A percentile compares a stretch with the other conserved stretches of the same genome.
phyloP scores from a whole-genome alignment of 768 basidiomycete genomes.

The Heimioporus sp. region DNA sequence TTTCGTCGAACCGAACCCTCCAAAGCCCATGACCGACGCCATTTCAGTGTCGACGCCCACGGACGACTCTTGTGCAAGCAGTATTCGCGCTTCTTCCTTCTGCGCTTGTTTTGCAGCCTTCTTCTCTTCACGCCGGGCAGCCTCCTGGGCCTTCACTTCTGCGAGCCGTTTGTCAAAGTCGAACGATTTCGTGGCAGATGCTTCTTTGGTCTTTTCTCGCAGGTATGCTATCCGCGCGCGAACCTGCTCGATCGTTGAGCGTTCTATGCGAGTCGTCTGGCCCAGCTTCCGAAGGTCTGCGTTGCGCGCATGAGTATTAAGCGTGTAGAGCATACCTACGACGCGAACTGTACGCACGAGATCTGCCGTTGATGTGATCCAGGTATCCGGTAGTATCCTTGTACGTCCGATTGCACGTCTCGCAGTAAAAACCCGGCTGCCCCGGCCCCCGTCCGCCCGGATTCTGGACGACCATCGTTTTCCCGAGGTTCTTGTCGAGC shows the following conservation, averaged over 20 bases:
- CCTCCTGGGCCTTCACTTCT: slow-evolving; percentile 76
- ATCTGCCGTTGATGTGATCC: slow-evolving; percentile 93
- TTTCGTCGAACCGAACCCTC: slow-evolving; percentile 85
- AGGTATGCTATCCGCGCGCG: slow-evolving; percentile 85
- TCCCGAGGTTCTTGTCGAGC: slow-evolving; percentile 91
- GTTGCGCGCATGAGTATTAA: background rate
- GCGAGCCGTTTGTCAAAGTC: slow-evolving; percentile 91
- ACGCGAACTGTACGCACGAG: slow-evolving; percentile 59
- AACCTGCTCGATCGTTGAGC: slow-evolving; percentile 92
- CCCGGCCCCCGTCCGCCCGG: slow-evolving; percentile 81
- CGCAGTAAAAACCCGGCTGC: slow-evolving; percentile 93
- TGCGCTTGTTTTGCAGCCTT: slow-evolving; percentile 79
- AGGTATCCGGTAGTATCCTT: slow-evolving; percentile 94
- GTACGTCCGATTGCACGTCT: slow-evolving; percentile 85
- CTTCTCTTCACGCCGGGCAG: slow-evolving; percentile 62
- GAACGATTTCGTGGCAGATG: slow-evolving; percentile 82
- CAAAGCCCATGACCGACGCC: slow-evolving; percentile 87
- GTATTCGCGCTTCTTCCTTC: slow-evolving; percentile 68
- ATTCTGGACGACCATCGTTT: slow-evolving; percentile 92
- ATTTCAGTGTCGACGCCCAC: slow-evolving; percentile 61
- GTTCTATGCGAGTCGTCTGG: slow-evolving; percentile 89
- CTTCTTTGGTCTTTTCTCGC: slow-evolving; percentile 83
- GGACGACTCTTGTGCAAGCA: slow-evolving; percentile 51
- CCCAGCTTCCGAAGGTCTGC: slow-evolving; percentile 90
- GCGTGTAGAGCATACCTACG: background rate